Evolutionary conservation across 225 moss, liverwort and hornwort species (phyloP), one percentile per base, ranked within the genome.

Genomic region (Sphagnum contortum): DNA sequence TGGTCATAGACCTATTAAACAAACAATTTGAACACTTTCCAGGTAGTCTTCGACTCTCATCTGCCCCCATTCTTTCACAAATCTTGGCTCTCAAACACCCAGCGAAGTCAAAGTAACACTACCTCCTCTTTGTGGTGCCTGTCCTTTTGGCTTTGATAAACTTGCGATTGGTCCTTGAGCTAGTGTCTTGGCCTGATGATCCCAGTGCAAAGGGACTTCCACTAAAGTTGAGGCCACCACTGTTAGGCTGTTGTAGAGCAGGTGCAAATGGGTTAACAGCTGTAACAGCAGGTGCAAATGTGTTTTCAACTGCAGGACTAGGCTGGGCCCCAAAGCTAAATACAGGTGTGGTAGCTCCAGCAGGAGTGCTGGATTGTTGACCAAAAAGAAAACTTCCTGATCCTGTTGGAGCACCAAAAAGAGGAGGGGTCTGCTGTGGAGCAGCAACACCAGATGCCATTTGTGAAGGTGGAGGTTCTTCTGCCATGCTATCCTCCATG

Each of bases 401-500:
- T 49, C 72, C 80, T 8, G 75, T 50, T 57, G 74, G 68, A 44
- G 80, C 55, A 13, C 74, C 62, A 62, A 78, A 69, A 61, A 78
- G 73, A 48, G 75, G 81, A 60, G 84, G 59, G 51, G 74, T 60
- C 48, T 80, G 78, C 53, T 81, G 81, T 48, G 70, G 48, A 66
- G 76, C 75, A 3, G 73, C 71, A 4, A 81, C 62, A 57, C 78
- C 78, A 44, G 78, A 76, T 50, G 75, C 47, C 85, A 85, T 85
- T 72, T 81, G 81, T 55, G 81, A 81, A 29, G 29, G 29, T 13
- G 80, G 74, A 68, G 68, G 68, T 48, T 85, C 85, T 63, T 85
- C 85, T 12, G 85, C 85, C 85, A 85, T 85, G 14, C 76, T 85
- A 59, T 85, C 85, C 75, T 85, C 85, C 85, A 85, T 85, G 53